Conservation (phyloP, 495 filamentous ascomycete species). For the Penicillium simplicissimum region DNA sequence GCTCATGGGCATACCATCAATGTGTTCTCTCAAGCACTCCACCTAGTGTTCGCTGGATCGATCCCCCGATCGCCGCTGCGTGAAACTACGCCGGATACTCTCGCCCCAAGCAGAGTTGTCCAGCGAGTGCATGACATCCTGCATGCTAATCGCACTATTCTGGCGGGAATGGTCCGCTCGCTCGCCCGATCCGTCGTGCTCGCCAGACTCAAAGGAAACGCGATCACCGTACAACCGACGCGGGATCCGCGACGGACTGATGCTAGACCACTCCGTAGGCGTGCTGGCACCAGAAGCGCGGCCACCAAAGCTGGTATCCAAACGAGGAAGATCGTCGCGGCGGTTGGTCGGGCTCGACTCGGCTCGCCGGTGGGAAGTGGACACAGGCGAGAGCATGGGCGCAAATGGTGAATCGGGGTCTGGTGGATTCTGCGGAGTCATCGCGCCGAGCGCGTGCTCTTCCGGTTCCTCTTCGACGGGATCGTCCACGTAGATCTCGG, state of each 20-base stretch:
- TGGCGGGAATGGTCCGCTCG: constrained; percentile 36
- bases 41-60: constrained; percentile 19
- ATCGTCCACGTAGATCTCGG: constrained; percentile 87
- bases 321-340: constrained; percentile 32
- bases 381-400: constrained; percentile 43
- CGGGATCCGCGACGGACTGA: constrained; percentile 46
- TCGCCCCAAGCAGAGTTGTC: constrained; percentile 89
- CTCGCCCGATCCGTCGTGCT: constrained; percentile 15
- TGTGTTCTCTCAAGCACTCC: not conserved
- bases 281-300: constrained; percentile 31
- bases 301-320: constrained; percentile 43
- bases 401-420: constrained; percentile 21
- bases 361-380: constrained; percentile 26
- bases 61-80: constrained; percentile 59
- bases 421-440: constrained; percentile 26
- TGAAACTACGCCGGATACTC: constrained; percentile 87
- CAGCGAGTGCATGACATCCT: constrained; percentile 77
- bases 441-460: constrained; percentile 22
- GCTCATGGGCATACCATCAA: constrained; percentile 16
- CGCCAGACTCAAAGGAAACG: constrained; percentile 32
- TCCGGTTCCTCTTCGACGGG: constrained; percentile 42
- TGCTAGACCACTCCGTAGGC: constrained; percentile 49
- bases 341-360: constrained; percentile 31
- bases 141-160: constrained; percentile 70
- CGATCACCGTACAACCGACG: constrained; percentile 34